Evolutionary conservation across 345 rosid genomes (phyloP).

Genomic region (Arabidopsis arenosa): DNA sequence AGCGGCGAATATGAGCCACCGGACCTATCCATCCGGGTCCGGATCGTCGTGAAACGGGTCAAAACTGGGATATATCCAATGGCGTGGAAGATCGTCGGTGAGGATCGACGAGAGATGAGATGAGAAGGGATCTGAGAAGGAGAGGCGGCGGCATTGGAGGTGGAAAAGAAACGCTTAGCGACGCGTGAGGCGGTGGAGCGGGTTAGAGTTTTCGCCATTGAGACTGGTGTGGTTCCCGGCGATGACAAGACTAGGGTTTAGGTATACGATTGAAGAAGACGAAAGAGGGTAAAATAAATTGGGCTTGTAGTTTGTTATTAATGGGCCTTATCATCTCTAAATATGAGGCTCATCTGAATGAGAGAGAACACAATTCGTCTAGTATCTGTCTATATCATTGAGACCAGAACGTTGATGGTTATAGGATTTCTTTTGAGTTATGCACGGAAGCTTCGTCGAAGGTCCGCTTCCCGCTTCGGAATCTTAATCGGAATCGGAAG

Average conservation of each 20-base stretch:
- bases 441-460: too few relatives aligned
- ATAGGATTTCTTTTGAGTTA: too few relatives aligned
- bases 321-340: constrained; percentile 6
- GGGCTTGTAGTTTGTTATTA: not conserved
- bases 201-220: constrained; percentile 41
- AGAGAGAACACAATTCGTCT: not conserved
- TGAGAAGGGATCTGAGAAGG: constrained; percentile 25
- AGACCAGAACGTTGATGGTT: not conserved
- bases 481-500: too few relatives aligned
- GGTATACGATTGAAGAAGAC: not conserved
- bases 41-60: constrained; percentile 56
- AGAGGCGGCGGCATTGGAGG: constrained; percentile 16
- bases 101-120: constrained; percentile 35
- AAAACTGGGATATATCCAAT: constrained; percentile 30
- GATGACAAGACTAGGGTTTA: constrained; percentile 39
- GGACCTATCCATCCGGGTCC: constrained; percentile 75
- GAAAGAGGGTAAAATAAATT: not conserved
- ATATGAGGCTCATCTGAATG: not conserved
- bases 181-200: constrained; percentile 44
- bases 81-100: constrained; percentile 36
- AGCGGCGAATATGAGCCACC: constrained; percentile 82
- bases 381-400: too few relatives aligned
- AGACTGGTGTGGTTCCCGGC: constrained; percentile 14
- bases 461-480: too few relatives aligned
- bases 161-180: constrained; percentile 35